phyloP scores from a whole-genome alignment of 75 land plant species.

The Adiantum capillusveneris region DNA sequence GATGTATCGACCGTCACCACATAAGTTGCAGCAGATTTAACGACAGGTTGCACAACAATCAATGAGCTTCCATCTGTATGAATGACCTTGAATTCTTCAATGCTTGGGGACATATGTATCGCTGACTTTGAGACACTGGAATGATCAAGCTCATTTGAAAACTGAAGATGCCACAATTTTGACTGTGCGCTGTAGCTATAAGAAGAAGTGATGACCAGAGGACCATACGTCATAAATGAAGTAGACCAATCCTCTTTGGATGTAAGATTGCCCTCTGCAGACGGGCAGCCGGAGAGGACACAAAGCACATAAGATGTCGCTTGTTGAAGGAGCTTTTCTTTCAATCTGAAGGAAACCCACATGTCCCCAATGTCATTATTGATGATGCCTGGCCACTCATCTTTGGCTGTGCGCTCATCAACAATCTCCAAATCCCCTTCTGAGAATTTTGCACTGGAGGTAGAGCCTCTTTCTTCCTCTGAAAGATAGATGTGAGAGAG shows the following conservation, averaged over 20 bases:
- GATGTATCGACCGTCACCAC: neutral
- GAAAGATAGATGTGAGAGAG: neutral
- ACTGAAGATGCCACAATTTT: neutral
- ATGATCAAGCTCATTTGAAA: neutral
- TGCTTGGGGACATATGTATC: neutral
- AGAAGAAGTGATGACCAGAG: neutral
- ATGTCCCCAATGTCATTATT: neutral
- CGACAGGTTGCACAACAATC: neutral
- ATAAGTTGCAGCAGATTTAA: neutral
- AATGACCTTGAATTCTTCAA: neutral
- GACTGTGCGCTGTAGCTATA: neutral
- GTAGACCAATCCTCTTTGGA: neutral
- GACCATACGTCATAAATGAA: conserved; percentile 1
- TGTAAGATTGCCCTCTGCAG: neutral
- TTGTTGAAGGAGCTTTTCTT: neutral
- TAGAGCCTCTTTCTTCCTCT: too few species aligned
- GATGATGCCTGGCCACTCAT: neutral
- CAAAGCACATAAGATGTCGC: neutral
- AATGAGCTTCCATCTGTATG: neutral
- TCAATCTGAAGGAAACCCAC: neutral
- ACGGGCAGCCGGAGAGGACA: neutral
- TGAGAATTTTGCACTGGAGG: neutral
- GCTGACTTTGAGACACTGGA: neutral
- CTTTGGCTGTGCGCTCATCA: neutral
- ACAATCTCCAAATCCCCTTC: neutral